Evolutionary conservation across 352 stramenopile genomes (phyloP).

Genomic region (Phytophthora quininea): DNA sequence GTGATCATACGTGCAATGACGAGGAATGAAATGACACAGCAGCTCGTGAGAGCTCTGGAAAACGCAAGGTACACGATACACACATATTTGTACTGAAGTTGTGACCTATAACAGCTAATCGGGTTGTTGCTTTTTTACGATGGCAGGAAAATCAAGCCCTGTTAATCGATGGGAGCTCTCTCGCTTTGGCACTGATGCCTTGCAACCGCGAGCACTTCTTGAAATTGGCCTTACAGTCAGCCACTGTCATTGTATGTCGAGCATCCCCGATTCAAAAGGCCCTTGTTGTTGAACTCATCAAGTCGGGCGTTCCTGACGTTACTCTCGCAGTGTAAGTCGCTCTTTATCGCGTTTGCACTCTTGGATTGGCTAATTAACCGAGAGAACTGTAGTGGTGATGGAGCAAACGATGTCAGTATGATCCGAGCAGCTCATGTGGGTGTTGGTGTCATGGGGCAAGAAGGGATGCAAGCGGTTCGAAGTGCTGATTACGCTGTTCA

Average conservation of each 20-base stretch:
- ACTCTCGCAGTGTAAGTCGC: slow-evolving; percentile 96
- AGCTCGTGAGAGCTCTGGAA: slow-evolving; percentile 54
- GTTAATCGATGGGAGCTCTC: slow-evolving; percentile 67
- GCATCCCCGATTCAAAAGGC: slow-evolving; percentile 92
- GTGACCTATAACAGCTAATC: no score
- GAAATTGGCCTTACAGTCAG: slow-evolving; percentile 67
- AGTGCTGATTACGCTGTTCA: slow-evolving; percentile 84
- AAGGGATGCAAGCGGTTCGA: slow-evolving; percentile 92
- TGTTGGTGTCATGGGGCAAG: slow-evolving; percentile 97
- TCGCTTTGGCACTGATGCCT: slow-evolving; percentile 62
- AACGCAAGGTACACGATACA: slow-evolving; percentile 45
- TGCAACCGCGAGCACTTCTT: slow-evolving; percentile 72
- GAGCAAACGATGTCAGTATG: slow-evolving; percentile 99
- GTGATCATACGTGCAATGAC: slow-evolving; percentile 56
- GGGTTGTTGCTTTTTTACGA: neutral
- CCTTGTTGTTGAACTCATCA: slow-evolving; percentile 94
- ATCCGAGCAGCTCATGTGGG: slow-evolving; percentile 99
- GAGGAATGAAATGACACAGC: slow-evolving; percentile 53
- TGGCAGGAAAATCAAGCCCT: slow-evolving; percentile 67
- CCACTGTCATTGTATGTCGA: slow-evolving; percentile 89
- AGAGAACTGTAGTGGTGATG: slow-evolving; percentile 96
- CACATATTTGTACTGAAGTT: no score
- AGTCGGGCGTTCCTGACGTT: slow-evolving; percentile 68
- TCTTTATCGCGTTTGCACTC: no score
- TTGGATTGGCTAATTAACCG: no score